Percentiles rank a stretch among this genome's conserved stretches.
phyloP scores from a whole-genome alignment of 2,329 filamentous ascomycete species.

The Colletotrichum aenigma region DNA sequence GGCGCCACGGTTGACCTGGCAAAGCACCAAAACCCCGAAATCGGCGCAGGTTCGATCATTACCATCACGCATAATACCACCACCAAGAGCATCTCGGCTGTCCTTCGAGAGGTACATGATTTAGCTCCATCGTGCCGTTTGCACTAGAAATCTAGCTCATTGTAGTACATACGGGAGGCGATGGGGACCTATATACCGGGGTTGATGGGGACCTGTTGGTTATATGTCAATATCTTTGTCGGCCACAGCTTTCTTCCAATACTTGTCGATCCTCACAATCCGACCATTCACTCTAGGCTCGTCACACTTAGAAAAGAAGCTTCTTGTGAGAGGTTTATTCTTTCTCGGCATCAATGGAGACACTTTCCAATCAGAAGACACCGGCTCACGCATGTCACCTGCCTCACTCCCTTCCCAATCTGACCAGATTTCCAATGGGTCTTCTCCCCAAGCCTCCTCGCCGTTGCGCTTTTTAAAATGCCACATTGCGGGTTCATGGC shows the following conservation, averaged over 20 bases:
- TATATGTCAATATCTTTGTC: not conserved
- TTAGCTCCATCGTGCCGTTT: too few species aligned
- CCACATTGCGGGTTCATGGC: not conserved
- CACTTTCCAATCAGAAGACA: not conserved
- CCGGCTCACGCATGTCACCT: not conserved
- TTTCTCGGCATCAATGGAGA: not conserved
- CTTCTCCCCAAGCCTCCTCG: not conserved
- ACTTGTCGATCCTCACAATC: not conserved
- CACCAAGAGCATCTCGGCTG: too few species aligned
- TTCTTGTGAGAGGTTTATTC: not conserved
- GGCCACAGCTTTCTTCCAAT: not conserved
- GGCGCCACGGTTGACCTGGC: too few species aligned
- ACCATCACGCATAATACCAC: too few species aligned
- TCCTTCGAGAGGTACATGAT: too few species aligned
- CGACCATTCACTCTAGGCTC: not conserved
- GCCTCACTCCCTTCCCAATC: not conserved
- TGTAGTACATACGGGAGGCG: not conserved
- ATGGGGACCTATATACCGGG: not conserved
- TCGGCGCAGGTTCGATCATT: too few species aligned
- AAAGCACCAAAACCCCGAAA: too few species aligned
- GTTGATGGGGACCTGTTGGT: not conserved
- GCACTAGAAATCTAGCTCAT: not conserved
- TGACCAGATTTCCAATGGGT: not conserved
- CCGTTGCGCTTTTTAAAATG: not conserved
- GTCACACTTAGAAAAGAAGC: not conserved